Evolutionary conservation across 2,329 filamentous ascomycete genomes (phyloP), one percentile per base, ranked within the genome.

Genomic region (Esteya vermicola): DNA sequence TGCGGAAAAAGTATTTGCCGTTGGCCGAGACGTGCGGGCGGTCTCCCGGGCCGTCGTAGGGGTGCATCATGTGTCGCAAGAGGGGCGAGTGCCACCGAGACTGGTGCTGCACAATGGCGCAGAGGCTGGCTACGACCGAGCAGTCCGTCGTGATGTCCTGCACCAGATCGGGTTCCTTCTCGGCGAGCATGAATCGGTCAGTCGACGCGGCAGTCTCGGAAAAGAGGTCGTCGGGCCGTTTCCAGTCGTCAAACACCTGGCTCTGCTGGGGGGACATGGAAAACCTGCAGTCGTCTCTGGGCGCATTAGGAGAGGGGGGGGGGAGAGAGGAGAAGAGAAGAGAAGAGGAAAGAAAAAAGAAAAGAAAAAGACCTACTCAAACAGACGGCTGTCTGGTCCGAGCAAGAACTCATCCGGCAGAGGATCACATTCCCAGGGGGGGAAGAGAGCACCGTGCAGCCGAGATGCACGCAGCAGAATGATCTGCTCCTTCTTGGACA

Each of bases 61-160:
- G 91, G 53, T 81, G 23, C 45, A 95, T 70, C 23, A 84, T 70
- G 5, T 76, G 73, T 1, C 75, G 68, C 18, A 93, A 70, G n/a
- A n/a, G n/a, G 26, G 89, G 68, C 56, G 78, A 77, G 28, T 28
- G 21, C 18, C 16, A 2, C 80, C 21, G 81, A 16, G 77, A 77
- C 9, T 18, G 25, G 47, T 84, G 72, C 31, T 78, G 78, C 44
- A 81, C 78, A 20, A 75, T 79, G 21, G 88, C 86, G 54, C 88
- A 95, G 6, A 98, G 68, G 55, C 91, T 95, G 14, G 91, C 91
- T 22, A 98, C 89, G 4, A 98, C 89, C 2, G 91, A 96, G 55
- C 91, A 98, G 57, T 98, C 91, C 1, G 89, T 93, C 6, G 89
- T 88, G 43, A 93, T 78, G 58, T 98, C 91, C 58, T 98, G 91